These are phyloP conservation scores for Rhodotorula sp. DNA, from an alignment of 1,284 basidiomycete species.

Conservation along the genomic window DNA sequence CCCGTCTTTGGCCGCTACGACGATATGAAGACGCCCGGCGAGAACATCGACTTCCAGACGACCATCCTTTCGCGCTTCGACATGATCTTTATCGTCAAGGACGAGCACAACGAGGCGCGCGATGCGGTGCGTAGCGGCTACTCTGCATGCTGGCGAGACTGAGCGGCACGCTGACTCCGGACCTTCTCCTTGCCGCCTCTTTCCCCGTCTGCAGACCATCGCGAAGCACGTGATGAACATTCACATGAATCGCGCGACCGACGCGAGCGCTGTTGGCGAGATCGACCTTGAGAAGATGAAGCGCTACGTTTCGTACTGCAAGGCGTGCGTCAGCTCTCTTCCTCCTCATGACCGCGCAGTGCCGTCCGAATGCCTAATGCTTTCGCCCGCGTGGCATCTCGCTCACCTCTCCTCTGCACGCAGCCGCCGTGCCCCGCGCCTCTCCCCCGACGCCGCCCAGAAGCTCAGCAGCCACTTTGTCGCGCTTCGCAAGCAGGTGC, in stretches of 20 bases:
- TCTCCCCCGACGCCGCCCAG: constrained; percentile 91
- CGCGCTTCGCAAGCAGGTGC: constrained; percentile 87
- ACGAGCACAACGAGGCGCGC: constrained; percentile 93
- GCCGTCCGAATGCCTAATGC: no score
- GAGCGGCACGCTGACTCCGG: neutral
- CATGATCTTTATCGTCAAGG: constrained; percentile 99
- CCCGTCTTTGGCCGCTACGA: constrained; percentile 98
- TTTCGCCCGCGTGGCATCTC: no score
- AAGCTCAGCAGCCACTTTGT: constrained; percentile 98
- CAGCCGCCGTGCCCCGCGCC: constrained; percentile 88
- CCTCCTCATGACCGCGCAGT: neutral
- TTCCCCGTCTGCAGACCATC: constrained; percentile 65
- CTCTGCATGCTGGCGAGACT: neutral
- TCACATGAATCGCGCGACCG: constrained; percentile 88
- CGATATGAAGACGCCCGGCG: constrained; percentile 94
- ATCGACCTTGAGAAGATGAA: constrained; percentile 99
- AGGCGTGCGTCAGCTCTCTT: constrained; percentile 62
- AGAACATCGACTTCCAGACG: constrained; percentile 99
- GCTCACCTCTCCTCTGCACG: constrained; percentile 2
- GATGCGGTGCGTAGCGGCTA: constrained; percentile 66
- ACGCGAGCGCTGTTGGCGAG: constrained; percentile 77
- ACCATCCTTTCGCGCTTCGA: constrained; percentile 98
- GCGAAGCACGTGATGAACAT: constrained; percentile 98
- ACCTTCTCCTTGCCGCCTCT: neutral
- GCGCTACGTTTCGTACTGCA: constrained; percentile 93